Conservation (phyloP, 2,329 filamentous ascomycete species). For the Furcasterigmium furcatum region DNA sequence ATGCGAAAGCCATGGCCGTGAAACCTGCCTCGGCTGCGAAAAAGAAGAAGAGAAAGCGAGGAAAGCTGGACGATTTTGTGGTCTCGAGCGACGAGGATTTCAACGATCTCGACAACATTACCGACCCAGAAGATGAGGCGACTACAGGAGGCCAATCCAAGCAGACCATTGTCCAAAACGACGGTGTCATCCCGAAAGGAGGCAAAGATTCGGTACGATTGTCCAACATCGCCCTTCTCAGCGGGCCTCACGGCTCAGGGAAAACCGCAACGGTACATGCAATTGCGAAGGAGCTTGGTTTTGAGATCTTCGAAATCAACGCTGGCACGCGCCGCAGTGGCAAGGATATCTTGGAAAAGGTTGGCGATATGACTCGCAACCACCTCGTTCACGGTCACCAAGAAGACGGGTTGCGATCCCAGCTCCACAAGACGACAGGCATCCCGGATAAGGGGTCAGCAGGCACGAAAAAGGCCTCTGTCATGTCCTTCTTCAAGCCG, state of each 20-base stretch:
- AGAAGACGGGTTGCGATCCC: conserved; percentile 23
- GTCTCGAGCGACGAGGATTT: conserved; percentile 75
- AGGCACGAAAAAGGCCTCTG: conserved; percentile 68
- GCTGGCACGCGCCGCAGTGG: conserved; percentile 78
- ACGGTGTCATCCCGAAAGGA: conserved; percentile 26
- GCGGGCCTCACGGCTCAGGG: conserved; percentile 84
- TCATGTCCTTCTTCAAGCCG: conserved; percentile 77
- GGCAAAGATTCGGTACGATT: conserved; percentile 45
- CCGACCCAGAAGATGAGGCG: conserved; percentile 52
- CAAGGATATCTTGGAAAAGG: conserved; percentile 84
- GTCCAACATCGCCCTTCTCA: conserved; percentile 80
- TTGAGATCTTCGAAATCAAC: conserved; percentile 95
- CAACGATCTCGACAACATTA: conserved; percentile 65
- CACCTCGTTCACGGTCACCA: conserved; percentile 68
- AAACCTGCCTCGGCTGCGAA: conserved; percentile 29
- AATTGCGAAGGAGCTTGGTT: conserved; percentile 85
- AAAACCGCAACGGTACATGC: conserved; percentile 94
- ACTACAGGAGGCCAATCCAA: conserved; percentile 37
- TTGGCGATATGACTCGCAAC: conserved; percentile 96
- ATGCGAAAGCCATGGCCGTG: conserved; percentile 19
- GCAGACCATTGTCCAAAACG: conserved; percentile 52
- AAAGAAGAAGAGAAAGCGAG: conserved; percentile 60
- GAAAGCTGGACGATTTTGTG: conserved; percentile 77
- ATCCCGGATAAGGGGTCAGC: conserved; percentile 41
- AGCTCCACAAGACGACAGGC: conserved; percentile 20